Evolutionary conservation across 257 asterid genomes (phyloP).

Genomic region (Solanum rostratum): DNA sequence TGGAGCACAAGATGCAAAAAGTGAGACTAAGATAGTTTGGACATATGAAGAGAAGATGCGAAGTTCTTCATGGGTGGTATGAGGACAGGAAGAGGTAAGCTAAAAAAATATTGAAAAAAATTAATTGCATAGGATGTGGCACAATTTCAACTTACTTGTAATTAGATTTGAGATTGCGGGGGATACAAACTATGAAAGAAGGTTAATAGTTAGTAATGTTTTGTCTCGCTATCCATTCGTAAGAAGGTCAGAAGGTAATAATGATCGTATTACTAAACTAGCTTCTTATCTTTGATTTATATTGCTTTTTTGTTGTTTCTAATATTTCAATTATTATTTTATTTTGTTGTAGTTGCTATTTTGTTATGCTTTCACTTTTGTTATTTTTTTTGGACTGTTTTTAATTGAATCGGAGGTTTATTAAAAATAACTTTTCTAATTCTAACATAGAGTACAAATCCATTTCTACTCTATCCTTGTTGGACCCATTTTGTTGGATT

Average conservation of each 20-base stretch:
- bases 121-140: neutral
- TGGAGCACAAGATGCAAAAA: accelerated
- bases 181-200: neutral
- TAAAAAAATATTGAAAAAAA: neutral
- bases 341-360: neutral
- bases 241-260: too few species aligned
- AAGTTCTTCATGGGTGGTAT: neutral
- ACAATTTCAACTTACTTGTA: accelerated
- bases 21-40: neutral
- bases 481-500: too few species aligned
- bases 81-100: neutral
- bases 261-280: neutral
- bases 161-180: neutral
- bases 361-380: neutral
- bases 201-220: neutral
- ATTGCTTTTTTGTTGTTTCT: neutral
- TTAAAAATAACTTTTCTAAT: too few species aligned
- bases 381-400: too few species aligned
- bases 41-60: neutral
- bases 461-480: too few species aligned
- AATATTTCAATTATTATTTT: neutral
- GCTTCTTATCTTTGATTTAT: neutral
- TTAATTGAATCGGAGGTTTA: too few species aligned
- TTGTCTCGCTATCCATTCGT: neutral
- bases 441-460: too few species aligned